Base-by-base conservation (phyloP, 148 eudicot genomes). In the Gaultheria prostrata region DNA sequence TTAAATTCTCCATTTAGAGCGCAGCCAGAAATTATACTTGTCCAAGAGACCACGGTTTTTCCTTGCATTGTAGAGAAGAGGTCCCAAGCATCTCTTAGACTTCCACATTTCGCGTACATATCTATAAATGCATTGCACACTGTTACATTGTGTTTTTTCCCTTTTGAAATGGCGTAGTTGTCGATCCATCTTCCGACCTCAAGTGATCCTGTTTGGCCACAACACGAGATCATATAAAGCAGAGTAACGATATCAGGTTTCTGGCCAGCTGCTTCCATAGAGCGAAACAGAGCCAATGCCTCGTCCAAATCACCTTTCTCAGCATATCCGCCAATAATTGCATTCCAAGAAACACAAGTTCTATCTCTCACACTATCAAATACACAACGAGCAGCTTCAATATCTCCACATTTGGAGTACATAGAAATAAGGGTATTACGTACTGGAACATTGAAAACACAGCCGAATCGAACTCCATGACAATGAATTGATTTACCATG, bases 31-130 rank as follows among this genome's bases (percentile, higher is more conserved):
- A 93, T 90, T 85, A 93, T 90, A 35, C 92, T 87, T 32, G 92
- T 92, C 93, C 93, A 93, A 21, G 97, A 93, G 43, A 92, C 89
- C 14, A 90, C 82, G 14, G 88, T 91, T 86, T 80, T 92, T 69
- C 65, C 85, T 54, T 86, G 84, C 91, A 91, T 92, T 24, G 88
- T 69, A 26, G 20, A 20, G 82, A 93, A 93, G 80, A 93, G 71
- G 75, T 85, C 86, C 80, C 79, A 79, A 75, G 92, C 94, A 50
- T 86, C 86, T 39, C 30, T 83, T 24, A 91, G 33, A 83, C 86
- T 77, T 67, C 97, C 97, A 85, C 94, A 90, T 83, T 93, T 93
- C 17, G 90, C 85, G 76, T 93, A 92, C 97, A 93, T 93, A 82
- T 92, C 93, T 24, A 92, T 70, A 21, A 91, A 80, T 61, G 94